Conservation (phyloP, 2,329 filamentous ascomycete species). For the Camillea tinctor region DNA sequence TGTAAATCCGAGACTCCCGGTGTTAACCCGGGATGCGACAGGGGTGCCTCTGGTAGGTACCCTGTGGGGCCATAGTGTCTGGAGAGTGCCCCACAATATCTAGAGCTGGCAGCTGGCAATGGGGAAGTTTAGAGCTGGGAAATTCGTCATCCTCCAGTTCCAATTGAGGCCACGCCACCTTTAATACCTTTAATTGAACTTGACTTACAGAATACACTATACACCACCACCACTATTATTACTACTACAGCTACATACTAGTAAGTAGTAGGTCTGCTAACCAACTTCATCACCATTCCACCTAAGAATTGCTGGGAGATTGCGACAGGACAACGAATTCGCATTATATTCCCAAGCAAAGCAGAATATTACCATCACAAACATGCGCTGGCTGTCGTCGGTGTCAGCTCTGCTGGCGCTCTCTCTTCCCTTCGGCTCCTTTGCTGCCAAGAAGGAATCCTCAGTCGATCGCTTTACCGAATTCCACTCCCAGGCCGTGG, state of each 20-base stretch:
- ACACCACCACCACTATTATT: background rate
- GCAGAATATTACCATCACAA: conserved; percentile 37
- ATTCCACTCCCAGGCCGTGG: conserved; percentile 67
- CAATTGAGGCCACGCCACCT: conserved; percentile 30
- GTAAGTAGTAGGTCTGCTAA: too few species aligned
- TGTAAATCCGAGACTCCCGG: background rate
- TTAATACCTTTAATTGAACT: conserved; percentile 13
- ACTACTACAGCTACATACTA: background rate
- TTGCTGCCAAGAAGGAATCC: conserved; percentile 61
- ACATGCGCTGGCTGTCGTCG: conserved; percentile 67
- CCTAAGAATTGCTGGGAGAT: too few species aligned
- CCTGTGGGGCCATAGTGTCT: background rate
- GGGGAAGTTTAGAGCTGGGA: conserved; percentile 2
- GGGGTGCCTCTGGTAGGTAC: too few species aligned
- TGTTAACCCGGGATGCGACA: background rate
- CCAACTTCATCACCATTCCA: too few species aligned
- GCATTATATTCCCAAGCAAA: conserved; percentile 11
- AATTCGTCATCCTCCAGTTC: conserved; percentile 6
- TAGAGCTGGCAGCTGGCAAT: background rate
- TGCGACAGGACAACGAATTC: too few species aligned
- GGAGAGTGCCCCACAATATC: background rate
- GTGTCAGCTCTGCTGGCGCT: conserved; percentile 62
- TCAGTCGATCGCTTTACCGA: conserved; percentile 64
- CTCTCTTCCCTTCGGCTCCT: conserved; percentile 57
- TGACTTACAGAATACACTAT: conserved; percentile 4